Percentiles rank a stretch among this genome's conserved stretches.
These are phyloP conservation scores for Botrytis squamosa DNA, from an alignment of 2,329 filamentous ascomycete genomes.

Conservation along the genomic window DNA sequence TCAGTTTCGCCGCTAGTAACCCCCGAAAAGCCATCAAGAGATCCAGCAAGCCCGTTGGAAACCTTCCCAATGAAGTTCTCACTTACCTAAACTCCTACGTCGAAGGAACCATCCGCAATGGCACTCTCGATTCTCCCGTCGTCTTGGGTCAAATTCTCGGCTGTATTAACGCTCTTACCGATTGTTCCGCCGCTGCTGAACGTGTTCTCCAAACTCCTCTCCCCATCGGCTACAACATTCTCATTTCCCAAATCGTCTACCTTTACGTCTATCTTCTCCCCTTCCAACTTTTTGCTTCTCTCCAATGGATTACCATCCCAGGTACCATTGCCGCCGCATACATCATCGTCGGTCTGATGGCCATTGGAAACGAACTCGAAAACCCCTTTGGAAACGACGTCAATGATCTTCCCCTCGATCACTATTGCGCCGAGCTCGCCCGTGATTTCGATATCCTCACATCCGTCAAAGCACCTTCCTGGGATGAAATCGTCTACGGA, in stretches of 20 bases:
- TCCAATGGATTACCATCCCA: slow-evolving; percentile 75
- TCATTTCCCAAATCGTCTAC: slow-evolving; percentile 84
- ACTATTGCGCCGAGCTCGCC: slow-evolving; percentile 73
- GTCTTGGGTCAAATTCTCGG: slow-evolving; percentile 33
- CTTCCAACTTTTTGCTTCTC: slow-evolving; percentile 68
- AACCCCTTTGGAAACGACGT: slow-evolving; percentile 83
- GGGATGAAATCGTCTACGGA: slow-evolving; percentile 28
- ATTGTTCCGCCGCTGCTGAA: slow-evolving; percentile 70
- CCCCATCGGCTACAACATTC: slow-evolving; percentile 78
- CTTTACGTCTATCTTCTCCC: slow-evolving; percentile 78
- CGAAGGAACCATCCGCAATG: slow-evolving; percentile 36
- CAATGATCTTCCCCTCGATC: slow-evolving; percentile 76
- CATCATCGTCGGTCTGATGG: slow-evolving; percentile 75
- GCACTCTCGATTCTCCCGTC: slow-evolving; percentile 39
- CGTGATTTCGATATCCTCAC: slow-evolving; percentile 70
- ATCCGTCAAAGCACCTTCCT: slow-evolving; percentile 27
- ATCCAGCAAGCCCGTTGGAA: slow-evolving; percentile 70
- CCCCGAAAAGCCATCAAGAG: slow-evolving; percentile 75
- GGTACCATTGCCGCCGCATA: slow-evolving; percentile 71
- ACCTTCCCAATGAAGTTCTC: slow-evolving; percentile 80
- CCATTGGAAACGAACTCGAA: slow-evolving; percentile 79
- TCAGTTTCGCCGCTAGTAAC: slow-evolving; percentile 75
- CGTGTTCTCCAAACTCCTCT: slow-evolving; percentile 80
- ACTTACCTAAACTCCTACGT: slow-evolving; percentile 58
- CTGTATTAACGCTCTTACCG: slow-evolving; percentile 61